A percentile compares a stretch with the other conserved stretches of the same genome.
Evolutionary conservation across 768 basidiomycete genomes (phyloP).

Genomic region (Favolaschia claudopus): DNA sequence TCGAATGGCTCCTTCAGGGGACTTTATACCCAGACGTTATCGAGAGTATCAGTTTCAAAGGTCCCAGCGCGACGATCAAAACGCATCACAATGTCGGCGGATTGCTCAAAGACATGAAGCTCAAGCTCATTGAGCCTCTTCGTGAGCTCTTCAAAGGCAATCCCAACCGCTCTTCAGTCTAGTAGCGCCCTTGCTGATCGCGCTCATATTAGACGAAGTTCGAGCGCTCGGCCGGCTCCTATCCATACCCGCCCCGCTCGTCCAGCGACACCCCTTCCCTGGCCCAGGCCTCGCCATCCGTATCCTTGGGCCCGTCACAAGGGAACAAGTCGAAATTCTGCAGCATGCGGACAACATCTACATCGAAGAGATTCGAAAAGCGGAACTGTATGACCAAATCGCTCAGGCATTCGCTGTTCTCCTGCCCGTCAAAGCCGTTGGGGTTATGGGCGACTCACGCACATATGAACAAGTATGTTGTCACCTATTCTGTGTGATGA

Average conservation of each 20-base stretch:
- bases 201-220: conserved; percentile 79
- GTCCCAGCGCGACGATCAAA: conserved; percentile 98
- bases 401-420: conserved; percentile 97
- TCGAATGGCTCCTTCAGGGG: conserved; percentile 97
- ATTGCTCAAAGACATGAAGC: conserved; percentile 94
- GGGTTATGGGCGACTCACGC: conserved; percentile 95
- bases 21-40: conserved; percentile 99
- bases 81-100: conserved; percentile 99
- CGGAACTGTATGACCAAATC: conserved; percentile 91
- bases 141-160: conserved; percentile 97
- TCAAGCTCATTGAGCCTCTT: conserved; percentile 97
- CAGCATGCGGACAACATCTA: conserved; percentile 95
- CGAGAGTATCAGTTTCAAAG: conserved; percentile 99
- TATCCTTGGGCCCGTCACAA: conserved; percentile 94
- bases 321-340: conserved; percentile 89
- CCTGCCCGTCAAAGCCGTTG: conserved; percentile 94
- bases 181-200: conserved; percentile 1
- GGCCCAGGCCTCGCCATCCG: conserved; percentile 98
- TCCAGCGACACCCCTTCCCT: conserved; percentile 98
- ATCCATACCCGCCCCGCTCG: conserved; percentile 89
- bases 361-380: conserved; percentile 96
- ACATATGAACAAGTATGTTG: conserved; percentile 88
- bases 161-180: not conserved
- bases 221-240: conserved; percentile 91
- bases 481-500: conserved; percentile 17